Evolutionary conservation across 1,139 yeast genomes (phyloP).

Genomic region (Tardiomyces digboiensis): DNA sequence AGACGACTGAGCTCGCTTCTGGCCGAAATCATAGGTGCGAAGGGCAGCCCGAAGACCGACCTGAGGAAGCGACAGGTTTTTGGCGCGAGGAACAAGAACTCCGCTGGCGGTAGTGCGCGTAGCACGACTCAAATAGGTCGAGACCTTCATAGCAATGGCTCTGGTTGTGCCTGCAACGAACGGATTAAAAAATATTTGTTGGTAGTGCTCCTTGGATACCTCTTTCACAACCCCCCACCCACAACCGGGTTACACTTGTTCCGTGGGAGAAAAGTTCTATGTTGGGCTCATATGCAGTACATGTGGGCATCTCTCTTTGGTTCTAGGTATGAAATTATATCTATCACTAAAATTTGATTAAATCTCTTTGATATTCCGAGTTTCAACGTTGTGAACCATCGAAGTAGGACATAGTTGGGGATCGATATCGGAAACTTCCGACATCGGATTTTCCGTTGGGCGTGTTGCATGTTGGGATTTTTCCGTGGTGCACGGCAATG

Average conservation of each 20-base stretch:
- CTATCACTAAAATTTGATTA: too few species aligned
- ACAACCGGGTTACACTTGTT: not conserved
- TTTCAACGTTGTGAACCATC: too few species aligned
- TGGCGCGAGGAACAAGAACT: constrained; percentile 11
- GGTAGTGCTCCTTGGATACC: not conserved
- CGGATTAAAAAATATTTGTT: not conserved
- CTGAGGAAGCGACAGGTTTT: constrained; percentile 5
- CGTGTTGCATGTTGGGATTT: too few species aligned
- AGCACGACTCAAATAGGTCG: not conserved
- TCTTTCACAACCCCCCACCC: not conserved
- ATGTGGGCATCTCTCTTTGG: too few species aligned
- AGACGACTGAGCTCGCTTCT: constrained; percentile 18
- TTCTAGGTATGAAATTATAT: too few species aligned
- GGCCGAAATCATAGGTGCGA: constrained; percentile 17
- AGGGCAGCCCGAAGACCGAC: constrained; percentile 20
- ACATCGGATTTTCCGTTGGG: too few species aligned
- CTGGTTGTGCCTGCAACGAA: not conserved
- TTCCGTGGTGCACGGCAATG: too few species aligned
- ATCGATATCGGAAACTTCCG: too few species aligned
- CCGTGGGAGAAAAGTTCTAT: constrained; percentile 1
- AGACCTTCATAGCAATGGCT: constrained; percentile 1
- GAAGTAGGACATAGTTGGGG: too few species aligned
- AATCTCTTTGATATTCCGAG: too few species aligned
- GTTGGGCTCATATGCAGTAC: not conserved
- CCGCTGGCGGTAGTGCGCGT: constrained; percentile 1